These are phyloP conservation scores for Candida ipomoeae DNA, from an alignment of 805 yeast genomes.

Conservation along the genomic window DNA sequence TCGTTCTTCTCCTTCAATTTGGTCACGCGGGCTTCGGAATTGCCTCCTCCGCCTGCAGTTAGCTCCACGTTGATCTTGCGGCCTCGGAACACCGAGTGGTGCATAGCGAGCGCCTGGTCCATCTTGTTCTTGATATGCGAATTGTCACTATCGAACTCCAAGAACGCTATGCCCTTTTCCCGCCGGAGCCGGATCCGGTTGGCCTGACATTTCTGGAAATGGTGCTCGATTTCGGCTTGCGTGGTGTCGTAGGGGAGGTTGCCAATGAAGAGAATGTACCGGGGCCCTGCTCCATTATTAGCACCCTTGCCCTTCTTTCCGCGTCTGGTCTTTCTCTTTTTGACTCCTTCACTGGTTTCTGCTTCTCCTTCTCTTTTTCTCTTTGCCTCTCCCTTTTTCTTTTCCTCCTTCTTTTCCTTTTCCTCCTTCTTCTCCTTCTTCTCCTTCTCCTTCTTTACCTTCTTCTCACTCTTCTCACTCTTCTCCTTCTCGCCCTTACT, in stretches of 20 bases:
- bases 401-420: no score
- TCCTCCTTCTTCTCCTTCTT: no score
- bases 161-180: conserved; percentile 88
- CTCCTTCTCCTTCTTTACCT: no score
- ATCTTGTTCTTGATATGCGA: conserved; percentile 69
- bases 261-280: conserved; percentile 86
- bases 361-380: background rate
- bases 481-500: no score
- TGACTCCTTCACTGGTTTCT: conserved; percentile 32
- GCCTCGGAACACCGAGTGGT: conserved; percentile 63
- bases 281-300: conserved; percentile 46
- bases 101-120: conserved; percentile 81
- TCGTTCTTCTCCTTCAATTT: conserved; percentile 80
- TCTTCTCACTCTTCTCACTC: no score
- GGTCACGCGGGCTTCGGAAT: conserved; percentile 54
- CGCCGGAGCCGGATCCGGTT: conserved; percentile 71
- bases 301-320: conserved; percentile 68
- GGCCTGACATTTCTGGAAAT: conserved; percentile 72
- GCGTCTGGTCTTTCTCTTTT: conserved; percentile 72
- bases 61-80: conserved; percentile 91
- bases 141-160: conserved; percentile 66
- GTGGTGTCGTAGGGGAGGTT: conserved; percentile 75
- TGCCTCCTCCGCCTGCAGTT: conserved; percentile 98
- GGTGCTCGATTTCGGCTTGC: conserved; percentile 57
- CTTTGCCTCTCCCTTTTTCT: no score